Evolutionary conservation across 2,329 filamentous ascomycete genomes (phyloP).

Genomic region (Neopestalotiopsis clavispora): DNA sequence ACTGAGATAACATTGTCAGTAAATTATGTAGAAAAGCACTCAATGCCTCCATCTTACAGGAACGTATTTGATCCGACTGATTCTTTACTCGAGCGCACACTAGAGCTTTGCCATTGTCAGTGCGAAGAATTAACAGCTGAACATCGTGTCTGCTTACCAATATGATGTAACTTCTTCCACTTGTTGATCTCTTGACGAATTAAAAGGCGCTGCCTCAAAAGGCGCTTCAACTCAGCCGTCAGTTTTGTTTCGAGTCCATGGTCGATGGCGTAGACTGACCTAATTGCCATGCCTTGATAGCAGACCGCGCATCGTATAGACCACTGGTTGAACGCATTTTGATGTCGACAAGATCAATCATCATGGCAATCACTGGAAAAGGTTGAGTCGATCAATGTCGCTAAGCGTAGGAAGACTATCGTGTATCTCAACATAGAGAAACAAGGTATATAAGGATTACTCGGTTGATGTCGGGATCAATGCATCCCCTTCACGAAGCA

Average conservation of each 20-base stretch:
- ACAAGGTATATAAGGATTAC: not conserved
- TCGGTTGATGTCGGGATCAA: not conserved
- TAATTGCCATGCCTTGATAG: constrained; percentile 3
- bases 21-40: not conserved
- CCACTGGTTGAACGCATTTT: not conserved
- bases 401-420: too few species aligned
- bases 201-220: not conserved
- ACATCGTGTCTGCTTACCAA: not conserved
- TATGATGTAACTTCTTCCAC: not conserved
- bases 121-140: not conserved
- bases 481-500: not conserved
- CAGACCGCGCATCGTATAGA: not conserved
- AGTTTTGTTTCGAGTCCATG: not conserved
- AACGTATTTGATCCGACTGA: not conserved
- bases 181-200: not conserved
- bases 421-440: not conserved
- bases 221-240: not conserved
- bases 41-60: not conserved
- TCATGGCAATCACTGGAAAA: not conserved
- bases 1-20: not conserved
- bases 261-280: not conserved
- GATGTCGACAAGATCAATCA: not conserved
- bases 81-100: not conserved
- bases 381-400: not conserved
- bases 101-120: not conserved